These are phyloP conservation scores for Chlamydomonas reinhardtii DNA, from an alignment of 163 green algal genomes.

Conservation along the genomic window DNA sequence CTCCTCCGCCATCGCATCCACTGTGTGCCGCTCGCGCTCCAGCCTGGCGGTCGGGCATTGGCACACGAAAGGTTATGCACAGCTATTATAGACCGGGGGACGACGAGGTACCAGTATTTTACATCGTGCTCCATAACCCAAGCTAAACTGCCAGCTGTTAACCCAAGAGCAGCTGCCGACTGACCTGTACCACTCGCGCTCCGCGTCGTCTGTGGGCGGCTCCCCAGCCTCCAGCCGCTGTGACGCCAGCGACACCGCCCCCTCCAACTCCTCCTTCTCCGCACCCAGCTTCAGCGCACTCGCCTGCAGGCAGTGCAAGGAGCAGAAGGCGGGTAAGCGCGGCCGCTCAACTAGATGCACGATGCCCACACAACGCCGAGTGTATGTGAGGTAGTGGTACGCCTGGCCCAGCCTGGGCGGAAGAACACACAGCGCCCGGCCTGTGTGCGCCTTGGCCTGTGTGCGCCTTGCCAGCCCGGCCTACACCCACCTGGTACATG, in stretches of 20 bases:
- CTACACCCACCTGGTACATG: constrained; percentile 81
- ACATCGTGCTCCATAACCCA: too few species aligned
- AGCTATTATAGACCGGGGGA: too few species aligned
- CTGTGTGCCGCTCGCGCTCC: constrained; percentile 58
- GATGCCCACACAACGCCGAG: too few species aligned
- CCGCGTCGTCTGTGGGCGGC: constrained; percentile 78
- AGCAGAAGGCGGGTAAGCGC: too few species aligned
- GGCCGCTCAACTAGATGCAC: neutral
- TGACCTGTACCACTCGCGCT: constrained; percentile 74
- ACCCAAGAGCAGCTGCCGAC: neutral
- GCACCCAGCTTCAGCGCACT: constrained; percentile 80
- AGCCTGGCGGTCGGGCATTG: constrained; percentile 23
- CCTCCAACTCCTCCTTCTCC: constrained; percentile 71
- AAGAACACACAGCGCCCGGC: too few species aligned
- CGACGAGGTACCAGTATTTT: too few species aligned
- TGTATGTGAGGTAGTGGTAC: neutral
- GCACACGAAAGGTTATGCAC: too few species aligned
- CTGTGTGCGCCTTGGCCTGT: too few species aligned
- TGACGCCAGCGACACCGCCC: constrained; percentile 64
- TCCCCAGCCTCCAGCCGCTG: constrained; percentile 65
- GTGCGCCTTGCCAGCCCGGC: too few species aligned
- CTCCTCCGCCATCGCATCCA: constrained; percentile 52
- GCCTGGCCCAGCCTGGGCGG: too few species aligned
- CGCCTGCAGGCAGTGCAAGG: constrained; percentile 53
- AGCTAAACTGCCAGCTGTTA: too few species aligned